A percentile compares a stretch with the other conserved stretches of the same genome.
Conservation (phyloP, 2,329 filamentous ascomycete genomes). For the Alternaria angustiovoidea region DNA sequence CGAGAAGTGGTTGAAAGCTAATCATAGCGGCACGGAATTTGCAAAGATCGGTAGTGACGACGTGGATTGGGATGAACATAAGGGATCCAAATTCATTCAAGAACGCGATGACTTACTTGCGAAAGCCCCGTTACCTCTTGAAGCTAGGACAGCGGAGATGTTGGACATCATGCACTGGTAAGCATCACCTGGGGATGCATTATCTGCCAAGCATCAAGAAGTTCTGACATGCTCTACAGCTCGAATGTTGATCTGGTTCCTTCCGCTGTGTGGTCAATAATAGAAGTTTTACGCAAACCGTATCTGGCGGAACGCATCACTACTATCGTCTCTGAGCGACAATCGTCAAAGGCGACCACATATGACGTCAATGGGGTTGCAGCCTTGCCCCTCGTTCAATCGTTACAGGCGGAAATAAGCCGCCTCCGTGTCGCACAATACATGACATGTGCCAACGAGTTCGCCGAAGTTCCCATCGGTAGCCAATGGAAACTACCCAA, state of each 20-base stretch:
- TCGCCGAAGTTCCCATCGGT: constrained; percentile 27
- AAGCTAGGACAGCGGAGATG: constrained; percentile 28
- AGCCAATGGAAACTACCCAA: constrained; percentile 31
- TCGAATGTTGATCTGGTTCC: constrained; percentile 25
- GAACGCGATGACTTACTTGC: constrained; percentile 23
- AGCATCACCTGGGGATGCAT: neutral
- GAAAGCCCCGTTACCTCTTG: constrained; percentile 5
- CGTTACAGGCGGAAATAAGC: constrained; percentile 34
- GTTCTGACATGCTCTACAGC: constrained; percentile 23
- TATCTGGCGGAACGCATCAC: constrained; percentile 27
- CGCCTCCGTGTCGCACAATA: constrained; percentile 31
- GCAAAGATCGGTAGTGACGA: constrained; percentile 21
- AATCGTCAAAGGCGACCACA: constrained; percentile 12
- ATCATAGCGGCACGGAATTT: constrained; percentile 26
- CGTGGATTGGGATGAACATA: constrained; percentile 27
- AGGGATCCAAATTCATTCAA: constrained; percentile 35
- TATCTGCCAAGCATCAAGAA: neutral
- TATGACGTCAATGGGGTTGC: constrained; percentile 29
- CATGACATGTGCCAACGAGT: constrained; percentile 17
- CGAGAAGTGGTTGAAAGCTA: constrained; percentile 31
- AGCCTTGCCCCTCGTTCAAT: constrained; percentile 32
- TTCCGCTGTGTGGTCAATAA: constrained; percentile 34
- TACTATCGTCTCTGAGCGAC: constrained; percentile 16
- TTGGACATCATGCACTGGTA: constrained; percentile 39
- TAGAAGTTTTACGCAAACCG: constrained; percentile 35